Base-by-base conservation (phyloP, 495 filamentous ascomycete species). In the Schizothecium vesticola region DNA sequence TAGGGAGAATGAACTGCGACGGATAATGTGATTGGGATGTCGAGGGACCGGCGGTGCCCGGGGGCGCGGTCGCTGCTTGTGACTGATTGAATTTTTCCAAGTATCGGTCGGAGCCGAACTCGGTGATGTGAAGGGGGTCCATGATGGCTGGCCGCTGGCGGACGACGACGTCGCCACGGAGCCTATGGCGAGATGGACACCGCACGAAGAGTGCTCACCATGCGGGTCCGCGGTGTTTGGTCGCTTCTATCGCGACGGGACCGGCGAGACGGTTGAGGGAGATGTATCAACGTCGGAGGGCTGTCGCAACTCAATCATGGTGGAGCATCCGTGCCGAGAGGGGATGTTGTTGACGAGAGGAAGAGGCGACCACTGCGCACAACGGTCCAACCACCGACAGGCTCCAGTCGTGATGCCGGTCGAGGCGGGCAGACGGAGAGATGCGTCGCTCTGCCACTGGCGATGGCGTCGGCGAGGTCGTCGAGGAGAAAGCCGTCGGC, bases 51-150 rank as follows among this genome's bases (percentile, higher is more conserved):
- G 67, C 26, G 75, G 25, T 70, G 74, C 10, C 59, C 68, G 67
- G 74, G 75, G 16, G 68, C 21, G 73, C 67, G 43, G 66, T 72
- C 28, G 74, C 75, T 63, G 76, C 64, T 24, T 71, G 78, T 19
- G 77, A 73, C 67, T 81, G 77, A 31, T 74, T 75, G 62, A 86
- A 73, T 73, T 87, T 87, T 21, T 81, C 78, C 63, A 85, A 79
- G 67, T 83, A 87, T 69, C 82, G 83, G 73, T 80, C 78, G 59
- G 85, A 87, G 62, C 84, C 85, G 79, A 87, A 87, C 69, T 87
- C 85, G 59, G 83, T 85, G 57, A 84, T 76, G 64, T 87, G 85
- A 65, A 81, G 74, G 72, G 80, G 84, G 66, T 87, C 85, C 84
- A 86, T 84, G 72, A 56, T 75, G 64, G n/a, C 58, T 64, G 64